Percentiles rank a stretch among this genome's conserved stretches.
Evolutionary conservation across 1,284 basidiomycete species (phyloP).

Genomic region (Cryptococcus sp.): DNA sequence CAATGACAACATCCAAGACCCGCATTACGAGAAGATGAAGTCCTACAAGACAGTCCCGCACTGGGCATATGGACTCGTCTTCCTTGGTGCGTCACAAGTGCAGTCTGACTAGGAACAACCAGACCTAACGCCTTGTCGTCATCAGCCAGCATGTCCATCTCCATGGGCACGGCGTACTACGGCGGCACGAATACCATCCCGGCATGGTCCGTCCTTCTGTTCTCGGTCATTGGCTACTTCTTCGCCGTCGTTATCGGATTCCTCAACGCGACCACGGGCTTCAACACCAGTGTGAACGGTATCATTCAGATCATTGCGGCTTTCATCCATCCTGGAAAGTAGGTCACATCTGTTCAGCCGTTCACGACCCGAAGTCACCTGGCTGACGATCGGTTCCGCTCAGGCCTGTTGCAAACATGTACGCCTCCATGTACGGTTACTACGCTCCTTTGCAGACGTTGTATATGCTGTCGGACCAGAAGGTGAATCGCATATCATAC

Average conservation of each 20-base stretch:
- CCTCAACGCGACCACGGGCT: slow-evolving; percentile 63
- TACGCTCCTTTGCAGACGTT: slow-evolving; percentile 66
- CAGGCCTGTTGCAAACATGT: slow-evolving; percentile 58
- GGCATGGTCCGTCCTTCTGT: slow-evolving; percentile 61
- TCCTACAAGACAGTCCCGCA: slow-evolving; percentile 62
- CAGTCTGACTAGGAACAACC: neutral
- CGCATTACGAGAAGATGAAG: slow-evolving; percentile 60
- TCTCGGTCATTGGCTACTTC: slow-evolving; percentile 57
- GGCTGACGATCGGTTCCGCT: neutral
- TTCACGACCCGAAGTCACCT: neutral
- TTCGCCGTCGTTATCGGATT: slow-evolving; percentile 56
- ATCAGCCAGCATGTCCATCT: slow-evolving; percentile 57
- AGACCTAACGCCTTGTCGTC: neutral
- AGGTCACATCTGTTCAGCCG: neutral
- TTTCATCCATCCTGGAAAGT: slow-evolving; percentile 63
- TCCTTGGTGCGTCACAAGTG: slow-evolving; percentile 41
- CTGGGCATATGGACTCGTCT: slow-evolving; percentile 57
- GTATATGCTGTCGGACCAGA: slow-evolving; percentile 59
- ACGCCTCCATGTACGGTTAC: slow-evolving; percentile 61
- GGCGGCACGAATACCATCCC: slow-evolving; percentile 58
- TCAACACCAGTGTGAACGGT: slow-evolving; percentile 58
- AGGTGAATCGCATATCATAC: neutral
- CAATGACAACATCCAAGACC: slow-evolving; percentile 57
- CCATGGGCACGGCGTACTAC: slow-evolving; percentile 57
- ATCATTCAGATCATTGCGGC: slow-evolving; percentile 65